phyloP scores from a whole-genome alignment of 2,329 filamentous ascomycete species.

The Nannizzia gypsea region DNA sequence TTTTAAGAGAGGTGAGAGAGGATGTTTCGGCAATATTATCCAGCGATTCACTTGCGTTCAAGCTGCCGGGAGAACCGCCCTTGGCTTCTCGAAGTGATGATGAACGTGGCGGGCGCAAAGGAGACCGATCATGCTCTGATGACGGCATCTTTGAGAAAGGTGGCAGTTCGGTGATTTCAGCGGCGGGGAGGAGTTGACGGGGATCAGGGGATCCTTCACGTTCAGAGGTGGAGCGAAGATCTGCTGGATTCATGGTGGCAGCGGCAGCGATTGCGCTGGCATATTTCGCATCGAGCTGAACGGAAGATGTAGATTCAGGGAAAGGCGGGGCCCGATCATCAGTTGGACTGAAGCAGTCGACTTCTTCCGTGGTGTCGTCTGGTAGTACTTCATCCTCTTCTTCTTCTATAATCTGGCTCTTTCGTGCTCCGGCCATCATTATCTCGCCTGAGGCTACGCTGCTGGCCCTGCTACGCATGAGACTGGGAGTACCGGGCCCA shows the following conservation, averaged over 20 bases:
- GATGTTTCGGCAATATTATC: slow-evolving; percentile 1
- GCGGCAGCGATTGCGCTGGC: slow-evolving; percentile 17
- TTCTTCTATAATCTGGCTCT: slow-evolving; percentile 36
- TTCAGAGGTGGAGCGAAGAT: not conserved
- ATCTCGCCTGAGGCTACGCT: slow-evolving; percentile 14
- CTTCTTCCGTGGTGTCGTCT: slow-evolving; percentile 31
- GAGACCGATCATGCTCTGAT: slow-evolving; percentile 18
- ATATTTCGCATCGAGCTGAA: not conserved
- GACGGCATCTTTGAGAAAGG: slow-evolving; percentile 24
- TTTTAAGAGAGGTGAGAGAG: not conserved
- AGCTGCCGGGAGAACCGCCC: slow-evolving; percentile 6
- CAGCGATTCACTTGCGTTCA: slow-evolving; percentile 3
- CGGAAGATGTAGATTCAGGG: not conserved
- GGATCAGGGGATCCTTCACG: not conserved
- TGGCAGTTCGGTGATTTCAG: slow-evolving; percentile 16
- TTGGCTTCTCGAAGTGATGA: slow-evolving; percentile 24
- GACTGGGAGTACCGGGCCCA: slow-evolving; percentile 25
- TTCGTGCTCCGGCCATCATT: slow-evolving; percentile 23
- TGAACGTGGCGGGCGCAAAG: slow-evolving; percentile 27
- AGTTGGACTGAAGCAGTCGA: slow-evolving; percentile 28
- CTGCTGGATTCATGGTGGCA: slow-evolving; percentile 13
- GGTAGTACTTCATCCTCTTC: slow-evolving; percentile 26
- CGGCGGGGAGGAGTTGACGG: slow-evolving; percentile 12
- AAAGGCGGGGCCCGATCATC: slow-evolving; percentile 18
- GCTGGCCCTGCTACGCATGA: slow-evolving; percentile 22